phyloP scores from a whole-genome alignment of 257 asterid genomes.

The Scutellaria galericulata region DNA sequence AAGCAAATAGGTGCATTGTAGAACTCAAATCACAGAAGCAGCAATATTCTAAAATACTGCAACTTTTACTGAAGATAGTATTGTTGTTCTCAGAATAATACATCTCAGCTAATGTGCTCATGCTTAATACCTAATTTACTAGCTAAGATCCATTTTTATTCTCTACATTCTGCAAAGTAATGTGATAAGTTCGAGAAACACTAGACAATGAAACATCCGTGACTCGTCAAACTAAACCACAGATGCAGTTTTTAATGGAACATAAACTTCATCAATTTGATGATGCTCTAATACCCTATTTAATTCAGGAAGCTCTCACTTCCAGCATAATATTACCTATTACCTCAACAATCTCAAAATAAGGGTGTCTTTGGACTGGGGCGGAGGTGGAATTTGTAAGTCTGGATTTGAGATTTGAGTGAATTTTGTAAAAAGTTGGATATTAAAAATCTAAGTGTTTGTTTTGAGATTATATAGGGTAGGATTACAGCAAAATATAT shows the following conservation, averaged over 20 bases:
- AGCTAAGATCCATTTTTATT: too few species aligned
- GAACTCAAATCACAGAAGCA: background rate
- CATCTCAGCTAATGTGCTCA: too few species aligned
- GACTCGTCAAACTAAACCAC: background rate
- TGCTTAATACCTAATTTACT: too few species aligned
- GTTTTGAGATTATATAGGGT: too few species aligned
- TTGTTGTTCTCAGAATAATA: too few species aligned
- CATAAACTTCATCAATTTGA: constrained; percentile 6
- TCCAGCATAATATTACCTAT: background rate
- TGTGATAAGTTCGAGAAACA: background rate
- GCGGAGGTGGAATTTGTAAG: too few species aligned
- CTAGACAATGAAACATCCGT: background rate
- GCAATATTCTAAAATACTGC: background rate
- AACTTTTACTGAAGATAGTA: too few species aligned
- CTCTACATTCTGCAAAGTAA: background rate
- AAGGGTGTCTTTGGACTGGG: too few species aligned
- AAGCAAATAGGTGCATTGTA: background rate
- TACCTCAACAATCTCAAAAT: background rate
- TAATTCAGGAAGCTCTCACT: background rate
- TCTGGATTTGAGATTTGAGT: too few species aligned
- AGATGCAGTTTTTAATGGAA: background rate
- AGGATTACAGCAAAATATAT: background rate
- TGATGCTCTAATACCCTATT: background rate
- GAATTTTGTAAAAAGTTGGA: too few species aligned
- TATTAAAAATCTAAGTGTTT: too few species aligned